Conservation (phyloP, 2,329 filamentous ascomycete genomes). For the Fusarium newnesense region DNA sequence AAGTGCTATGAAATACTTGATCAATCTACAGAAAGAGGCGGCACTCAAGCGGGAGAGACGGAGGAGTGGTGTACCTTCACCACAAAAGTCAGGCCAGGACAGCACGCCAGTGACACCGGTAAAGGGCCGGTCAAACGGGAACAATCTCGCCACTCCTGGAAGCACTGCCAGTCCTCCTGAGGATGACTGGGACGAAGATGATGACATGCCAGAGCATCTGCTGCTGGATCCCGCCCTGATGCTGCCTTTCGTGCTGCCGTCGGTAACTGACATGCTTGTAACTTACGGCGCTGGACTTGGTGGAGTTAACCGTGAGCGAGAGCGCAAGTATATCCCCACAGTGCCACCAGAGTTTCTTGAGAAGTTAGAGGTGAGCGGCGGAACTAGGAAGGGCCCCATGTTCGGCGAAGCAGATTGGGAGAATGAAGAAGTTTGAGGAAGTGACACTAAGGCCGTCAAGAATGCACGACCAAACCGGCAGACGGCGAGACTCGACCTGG, state of each 20-base stretch:
- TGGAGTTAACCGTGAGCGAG: constrained; percentile 88
- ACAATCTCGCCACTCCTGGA: constrained; percentile 55
- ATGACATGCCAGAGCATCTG: constrained; percentile 77
- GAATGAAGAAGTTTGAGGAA: constrained; percentile 66
- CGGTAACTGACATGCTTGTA: constrained; percentile 96
- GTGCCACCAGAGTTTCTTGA: constrained; percentile 93
- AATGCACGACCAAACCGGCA: neutral
- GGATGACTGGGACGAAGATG: constrained; percentile 61
- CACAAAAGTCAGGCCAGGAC: constrained; percentile 49
- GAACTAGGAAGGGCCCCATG: constrained; percentile 62
- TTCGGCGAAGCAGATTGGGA: constrained; percentile 74
- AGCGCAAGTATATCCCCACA: constrained; percentile 94
- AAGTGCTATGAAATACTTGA: constrained; percentile 86
- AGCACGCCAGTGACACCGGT: constrained; percentile 59
- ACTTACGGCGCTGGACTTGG: constrained; percentile 96
- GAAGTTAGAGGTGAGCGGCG: constrained; percentile 76
- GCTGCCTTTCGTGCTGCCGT: constrained; percentile 94
- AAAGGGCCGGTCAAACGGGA: constrained; percentile 54
- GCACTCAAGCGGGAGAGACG: constrained; percentile 67
- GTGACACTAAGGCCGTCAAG: constrained; percentile 9
- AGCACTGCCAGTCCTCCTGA: constrained; percentile 53
- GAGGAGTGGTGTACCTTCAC: constrained; percentile 59
- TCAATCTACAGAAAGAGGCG: constrained; percentile 80
- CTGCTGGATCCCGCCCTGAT: constrained; percentile 91
- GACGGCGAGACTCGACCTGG: neutral